Base-by-base conservation (phyloP, 805 yeast species). In the Clavispora santaluciae region DNA sequence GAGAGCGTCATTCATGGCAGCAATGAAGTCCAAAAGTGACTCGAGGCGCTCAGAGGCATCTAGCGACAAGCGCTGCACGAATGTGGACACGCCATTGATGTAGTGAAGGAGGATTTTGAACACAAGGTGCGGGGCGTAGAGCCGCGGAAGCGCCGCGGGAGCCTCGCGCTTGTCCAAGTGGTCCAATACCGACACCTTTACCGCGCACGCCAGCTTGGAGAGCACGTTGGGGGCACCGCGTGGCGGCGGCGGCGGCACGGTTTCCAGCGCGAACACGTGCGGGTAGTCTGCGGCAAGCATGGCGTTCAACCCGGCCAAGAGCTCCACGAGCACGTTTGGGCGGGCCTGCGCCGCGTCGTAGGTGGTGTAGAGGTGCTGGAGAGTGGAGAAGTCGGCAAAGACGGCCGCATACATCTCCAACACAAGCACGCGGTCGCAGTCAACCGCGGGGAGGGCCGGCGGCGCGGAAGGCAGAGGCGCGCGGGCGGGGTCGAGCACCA, bases 131-230 rank as follows among this genome's bases (percentile, higher is more conserved):
- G 78, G 59, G 43, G 65, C 44, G 42, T 93, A 90, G 0, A 83
- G 73, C 5, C 67, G 68, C 2, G 93, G 86, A 11, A 65, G 48
- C 2, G 73, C 64, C 1, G 68, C 54, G 0, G 96, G 96, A 0
- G 96, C 81, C 21, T 86, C 95, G 0, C 66, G 51, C 53, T 89
- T 89, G 56, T 91, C 98, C 18, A 93, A 69, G 39, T 82, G 75
- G 41, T 91, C 96, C 22, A 90, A 68, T 42, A 79, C 73, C 11
- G 79, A 64, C 0, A 81, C 68, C 49, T 79, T 76, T 35, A 75
- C 60, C 2, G 67, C 55, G 0, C 86, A 75, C 9, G 57, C 58
- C 4, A 65, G 60, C 12, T 60, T 56, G 0, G 80, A 70, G 22
- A 81, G 61, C 25, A 47, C 42, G 0, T 67, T 28, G 10, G 31